Conservation (phyloP, 2,329 filamentous ascomycete genomes). For the Epichloe bromicola region DNA sequence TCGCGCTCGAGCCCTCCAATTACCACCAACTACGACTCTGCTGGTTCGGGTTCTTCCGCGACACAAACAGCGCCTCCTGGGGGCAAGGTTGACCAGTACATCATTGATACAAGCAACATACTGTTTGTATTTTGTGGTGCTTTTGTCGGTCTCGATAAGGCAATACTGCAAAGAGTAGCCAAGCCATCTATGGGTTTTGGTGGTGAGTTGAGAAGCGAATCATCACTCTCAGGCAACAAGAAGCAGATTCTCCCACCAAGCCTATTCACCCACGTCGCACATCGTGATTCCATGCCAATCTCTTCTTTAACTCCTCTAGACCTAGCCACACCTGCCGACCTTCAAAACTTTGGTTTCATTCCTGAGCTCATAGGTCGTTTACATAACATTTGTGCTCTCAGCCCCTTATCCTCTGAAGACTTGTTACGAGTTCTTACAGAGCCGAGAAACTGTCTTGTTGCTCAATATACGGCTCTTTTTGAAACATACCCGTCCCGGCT, state of each 20-base stretch:
- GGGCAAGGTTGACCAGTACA: constrained; percentile 48
- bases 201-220: constrained; percentile 55
- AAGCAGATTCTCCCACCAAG: constrained; percentile 51
- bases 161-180: constrained; percentile 74
- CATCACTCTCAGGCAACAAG: constrained; percentile 33
- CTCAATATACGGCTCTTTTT: constrained; percentile 83
- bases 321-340: constrained; percentile 59
- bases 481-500: constrained; percentile 66
- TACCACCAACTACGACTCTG: constrained; percentile 37
- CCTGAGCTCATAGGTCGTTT: constrained; percentile 93
- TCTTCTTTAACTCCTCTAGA: constrained; percentile 45
- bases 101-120: constrained; percentile 89
- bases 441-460: constrained; percentile 74
- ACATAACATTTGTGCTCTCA: constrained; percentile 77
- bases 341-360: constrained; percentile 82
- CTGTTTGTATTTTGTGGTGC: constrained; percentile 94
- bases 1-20: constrained; percentile 39
- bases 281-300: constrained; percentile 29
- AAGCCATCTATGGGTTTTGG: constrained; percentile 84
- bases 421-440: constrained; percentile 85
- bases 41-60: constrained; percentile 29
- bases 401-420: constrained; percentile 52
- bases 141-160: constrained; percentile 84
- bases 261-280: constrained; percentile 41
- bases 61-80: constrained; percentile 32